Conservation (phyloP, 768 basidiomycete species). For the Gloeopeniophorella convolvens region DNA sequence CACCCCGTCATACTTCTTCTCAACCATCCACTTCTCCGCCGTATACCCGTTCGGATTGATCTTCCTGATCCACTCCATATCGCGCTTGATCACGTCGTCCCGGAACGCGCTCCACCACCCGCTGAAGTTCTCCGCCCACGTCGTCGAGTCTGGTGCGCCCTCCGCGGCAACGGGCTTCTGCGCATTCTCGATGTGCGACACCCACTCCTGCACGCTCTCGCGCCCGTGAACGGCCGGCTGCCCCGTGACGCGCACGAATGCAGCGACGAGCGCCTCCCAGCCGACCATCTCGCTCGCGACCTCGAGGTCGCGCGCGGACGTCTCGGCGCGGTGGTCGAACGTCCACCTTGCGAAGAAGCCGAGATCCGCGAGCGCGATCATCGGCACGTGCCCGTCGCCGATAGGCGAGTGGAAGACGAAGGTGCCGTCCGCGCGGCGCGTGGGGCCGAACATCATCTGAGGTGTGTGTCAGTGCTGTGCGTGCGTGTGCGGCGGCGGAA, state of each 20-base stretch:
- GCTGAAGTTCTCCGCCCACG: constrained; percentile 35
- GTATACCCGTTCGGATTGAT: constrained; percentile 9
- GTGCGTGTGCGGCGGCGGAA: neutral
- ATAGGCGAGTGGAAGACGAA: constrained; percentile 27
- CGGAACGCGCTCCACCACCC: constrained; percentile 39
- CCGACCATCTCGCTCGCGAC: constrained; percentile 24
- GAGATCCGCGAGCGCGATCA: constrained; percentile 28
- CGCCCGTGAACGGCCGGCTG: constrained; percentile 21
- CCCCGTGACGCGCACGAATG: constrained; percentile 28
- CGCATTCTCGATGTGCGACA: constrained; percentile 14
- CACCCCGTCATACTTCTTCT: constrained; percentile 9
- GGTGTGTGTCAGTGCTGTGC: neutral
- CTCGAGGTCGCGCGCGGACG: constrained; percentile 25
- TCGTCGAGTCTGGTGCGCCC: constrained; percentile 18
- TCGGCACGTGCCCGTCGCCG: constrained; percentile 24
- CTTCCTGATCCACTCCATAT: constrained; percentile 39
- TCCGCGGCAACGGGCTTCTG: constrained; percentile 24
- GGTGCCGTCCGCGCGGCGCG: constrained; percentile 25
- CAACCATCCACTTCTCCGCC: constrained; percentile 10
- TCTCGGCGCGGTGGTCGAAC: constrained; percentile 26
- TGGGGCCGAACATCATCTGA: constrained; percentile 22
- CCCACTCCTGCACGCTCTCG: constrained; percentile 21
- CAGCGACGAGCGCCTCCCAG: constrained; percentile 25
- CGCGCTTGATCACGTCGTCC: constrained; percentile 37
- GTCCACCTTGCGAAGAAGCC: constrained; percentile 28